These are phyloP conservation scores for Backusella circina DNA, from an alignment of 192 early-diverging fungal species.

Conservation along the genomic window DNA sequence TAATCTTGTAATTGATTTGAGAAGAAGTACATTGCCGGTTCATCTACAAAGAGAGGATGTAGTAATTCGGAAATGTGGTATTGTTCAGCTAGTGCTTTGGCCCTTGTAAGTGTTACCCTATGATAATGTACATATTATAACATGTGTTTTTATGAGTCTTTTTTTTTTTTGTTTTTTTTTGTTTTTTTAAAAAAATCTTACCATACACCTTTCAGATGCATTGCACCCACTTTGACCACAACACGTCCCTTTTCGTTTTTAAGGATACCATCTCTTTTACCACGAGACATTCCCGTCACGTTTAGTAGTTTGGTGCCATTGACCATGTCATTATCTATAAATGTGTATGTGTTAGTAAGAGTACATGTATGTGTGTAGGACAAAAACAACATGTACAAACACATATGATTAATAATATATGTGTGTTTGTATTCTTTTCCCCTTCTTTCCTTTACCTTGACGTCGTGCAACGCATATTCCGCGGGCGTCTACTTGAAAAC, in stretches of 20 bases:
- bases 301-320: slow-evolving; percentile 72
- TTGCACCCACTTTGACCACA: slow-evolving; percentile 64
- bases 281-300: slow-evolving; percentile 65
- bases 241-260: slow-evolving; percentile 68
- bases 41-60: slow-evolving; percentile 72
- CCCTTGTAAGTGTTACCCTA: slow-evolving; percentile 61
- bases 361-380: neutral
- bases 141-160: neutral
- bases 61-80: slow-evolving; percentile 69
- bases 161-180: slow-evolving; percentile 4
- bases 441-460: slow-evolving; percentile 26
- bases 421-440: neutral
- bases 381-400: neutral
- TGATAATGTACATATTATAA: neutral
- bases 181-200: slow-evolving; percentile 20
- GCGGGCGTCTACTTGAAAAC: slow-evolving; percentile 61
- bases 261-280: slow-evolving; percentile 65
- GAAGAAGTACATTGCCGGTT: slow-evolving; percentile 66
- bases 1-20: slow-evolving; percentile 6
- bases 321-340: slow-evolving; percentile 65
- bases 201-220: slow-evolving; percentile 77
- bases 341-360: neutral
- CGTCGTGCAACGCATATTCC: slow-evolving; percentile 62
- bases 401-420: neutral
- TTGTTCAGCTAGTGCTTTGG: slow-evolving; percentile 61